Percentiles rank a stretch among this genome's conserved stretches.
Evolutionary conservation across 129 eudicot genomes (phyloP).

Genomic region (Escallonia herrerae): DNA sequence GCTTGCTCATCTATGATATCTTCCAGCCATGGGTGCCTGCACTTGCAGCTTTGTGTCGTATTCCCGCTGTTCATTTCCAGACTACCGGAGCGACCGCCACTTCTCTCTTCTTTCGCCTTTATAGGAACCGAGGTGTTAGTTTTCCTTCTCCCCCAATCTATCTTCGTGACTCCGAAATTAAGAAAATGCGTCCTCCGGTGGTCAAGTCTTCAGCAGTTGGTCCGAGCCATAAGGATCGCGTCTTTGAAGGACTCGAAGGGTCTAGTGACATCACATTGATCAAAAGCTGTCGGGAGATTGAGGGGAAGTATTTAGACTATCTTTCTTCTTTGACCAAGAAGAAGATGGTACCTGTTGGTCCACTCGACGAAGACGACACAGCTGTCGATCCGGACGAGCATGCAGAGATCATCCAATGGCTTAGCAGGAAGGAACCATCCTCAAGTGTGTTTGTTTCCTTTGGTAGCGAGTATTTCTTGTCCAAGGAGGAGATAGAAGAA

Average conservation of each 20-base stretch:
- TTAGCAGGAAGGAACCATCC: background rate
- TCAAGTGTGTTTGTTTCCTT: conserved; percentile 23
- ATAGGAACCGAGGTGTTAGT: background rate
- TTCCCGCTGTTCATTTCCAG: conserved; percentile 19
- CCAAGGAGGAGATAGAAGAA: conserved; percentile 18
- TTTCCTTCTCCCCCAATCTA: conserved; percentile 12
- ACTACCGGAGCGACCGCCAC: background rate
- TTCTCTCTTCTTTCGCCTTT: background rate
- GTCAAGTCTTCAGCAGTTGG: background rate
- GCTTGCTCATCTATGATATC: background rate
- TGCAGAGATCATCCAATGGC: conserved; percentile 12
- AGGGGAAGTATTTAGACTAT: conserved; percentile 21
- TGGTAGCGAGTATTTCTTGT: conserved; percentile 31
- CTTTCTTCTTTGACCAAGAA: background rate
- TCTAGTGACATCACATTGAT: conserved; percentile 13
- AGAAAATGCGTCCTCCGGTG: background rate
- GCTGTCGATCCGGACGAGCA: background rate
- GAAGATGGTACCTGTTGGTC: conserved; percentile 25
- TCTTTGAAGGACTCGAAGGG: background rate
- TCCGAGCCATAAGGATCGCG: background rate
- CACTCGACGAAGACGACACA: conserved; percentile 2
- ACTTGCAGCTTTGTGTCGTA: conserved; percentile 2
- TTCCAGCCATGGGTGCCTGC: conserved; percentile 27
- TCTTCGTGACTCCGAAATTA: conserved; percentile 5
- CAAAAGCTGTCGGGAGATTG: conserved; percentile 19